Evolutionary conservation across 169 alveolate genomes (phyloP), one percentile per base, ranked within the genome.

Genomic region (Plasmodium blacklocki): DNA sequence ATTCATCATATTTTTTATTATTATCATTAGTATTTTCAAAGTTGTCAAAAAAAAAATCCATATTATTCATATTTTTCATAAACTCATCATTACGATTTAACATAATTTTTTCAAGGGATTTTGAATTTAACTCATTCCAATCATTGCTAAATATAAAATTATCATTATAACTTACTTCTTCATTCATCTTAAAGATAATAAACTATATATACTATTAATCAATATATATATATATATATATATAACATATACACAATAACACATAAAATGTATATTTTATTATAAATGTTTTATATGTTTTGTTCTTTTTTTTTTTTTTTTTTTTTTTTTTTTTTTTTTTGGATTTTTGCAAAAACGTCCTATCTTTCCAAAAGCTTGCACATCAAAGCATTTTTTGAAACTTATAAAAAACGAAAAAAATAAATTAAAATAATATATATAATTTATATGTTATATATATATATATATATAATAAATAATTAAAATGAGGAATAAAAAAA

Each of bases 41-140:
- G 52, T 68, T 56, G 6, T 19, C 63, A 56, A 43, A 80, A 39
- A 80, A 80, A 66, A 80, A 80, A 26, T 66, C 83, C 70, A 59
- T 59, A 19, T 71, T 73, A 29, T 73, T 73, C 19, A 73, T 73
- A 19, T 73, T 9, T n/a, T 54, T 26, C 9, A 18, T 23, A n/a
- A 19, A 6, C 11, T 18, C 71, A 23, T 14, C 7, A 26, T 56
- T 73, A 15, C 58, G 43, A 73, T 56, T 56, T 56, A 73, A n/a
- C n/a, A 3, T 26, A 6, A 29, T 29, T 18, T 59, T 56, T 54
- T 73, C 86, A 3, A 19, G 23, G 7, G 15, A 14, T 39, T 73
- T 52, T 11, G 12, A 56, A 5, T 7, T 56, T 15, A 73, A 15
- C 11, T 29, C 86, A 73, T 73, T 19, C 86, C 86, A 73, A 23